phyloP scores from a whole-genome alignment of 805 yeast genomes.

The Deakozyma indianensis region DNA sequence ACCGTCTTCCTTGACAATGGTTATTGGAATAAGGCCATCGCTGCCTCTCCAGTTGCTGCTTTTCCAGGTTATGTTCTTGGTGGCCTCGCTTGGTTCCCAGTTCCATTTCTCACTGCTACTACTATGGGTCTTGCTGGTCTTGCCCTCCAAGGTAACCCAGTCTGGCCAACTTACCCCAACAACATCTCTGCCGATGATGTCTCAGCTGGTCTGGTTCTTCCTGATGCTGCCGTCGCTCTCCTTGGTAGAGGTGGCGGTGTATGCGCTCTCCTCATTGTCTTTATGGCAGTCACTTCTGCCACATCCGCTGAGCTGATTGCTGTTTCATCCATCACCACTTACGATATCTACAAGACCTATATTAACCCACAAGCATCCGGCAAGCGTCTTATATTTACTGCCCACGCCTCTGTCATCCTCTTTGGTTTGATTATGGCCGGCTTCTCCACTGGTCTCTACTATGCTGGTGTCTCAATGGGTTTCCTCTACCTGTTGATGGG shows the following conservation, averaged over 20 bases:
- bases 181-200: constrained; percentile 54
- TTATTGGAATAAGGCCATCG: constrained; percentile 81
- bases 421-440: constrained; percentile 60
- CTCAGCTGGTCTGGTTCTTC: constrained; percentile 53
- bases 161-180: constrained; percentile 71
- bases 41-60: constrained; percentile 71
- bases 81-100: constrained; percentile 83
- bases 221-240: constrained; percentile 68
- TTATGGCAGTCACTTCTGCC: constrained; percentile 90
- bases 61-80: constrained; percentile 81
- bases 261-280: constrained; percentile 61
- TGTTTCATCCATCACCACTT: constrained; percentile 72
- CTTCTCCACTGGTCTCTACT: constrained; percentile 66
- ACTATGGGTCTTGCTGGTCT: constrained; percentile 80
- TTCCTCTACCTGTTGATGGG: constrained; percentile 84
- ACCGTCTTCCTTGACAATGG: constrained; percentile 80
- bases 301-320: constrained; percentile 85
- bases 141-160: constrained; percentile 51
- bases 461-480: constrained; percentile 78
- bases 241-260: constrained; percentile 84
- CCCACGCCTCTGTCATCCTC: constrained; percentile 53
- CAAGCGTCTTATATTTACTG: constrained; percentile 49
- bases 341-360: constrained; percentile 73
- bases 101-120: constrained; percentile 70
- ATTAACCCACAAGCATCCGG: constrained; percentile 69